Conservation (phyloP, 345 rosid genomes). For the Aegle marmelos region DNA sequence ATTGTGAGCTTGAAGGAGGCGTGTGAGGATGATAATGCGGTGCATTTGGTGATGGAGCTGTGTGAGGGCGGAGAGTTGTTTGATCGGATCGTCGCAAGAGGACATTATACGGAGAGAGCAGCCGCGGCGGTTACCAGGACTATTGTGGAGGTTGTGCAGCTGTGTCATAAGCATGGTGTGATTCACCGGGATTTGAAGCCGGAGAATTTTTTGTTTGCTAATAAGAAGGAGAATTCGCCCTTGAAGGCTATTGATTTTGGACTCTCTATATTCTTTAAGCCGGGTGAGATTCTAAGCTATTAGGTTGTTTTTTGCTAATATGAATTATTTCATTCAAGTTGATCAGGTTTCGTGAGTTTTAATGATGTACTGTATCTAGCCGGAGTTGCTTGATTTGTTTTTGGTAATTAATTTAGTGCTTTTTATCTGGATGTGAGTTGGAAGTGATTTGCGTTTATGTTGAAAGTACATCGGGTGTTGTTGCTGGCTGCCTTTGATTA, state of each 20-base stretch:
- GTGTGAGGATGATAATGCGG: constrained; percentile 95
- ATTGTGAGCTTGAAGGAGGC: constrained; percentile 93
- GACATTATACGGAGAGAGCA: constrained; percentile 97
- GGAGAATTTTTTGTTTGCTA: constrained; percentile 94
- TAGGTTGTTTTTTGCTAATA: neutral
- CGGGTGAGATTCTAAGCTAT: constrained; percentile 48
- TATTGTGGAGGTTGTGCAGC: constrained; percentile 92
- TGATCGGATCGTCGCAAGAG: constrained; percentile 98
- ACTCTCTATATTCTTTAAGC: constrained; percentile 96
- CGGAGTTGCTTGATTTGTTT: neutral
- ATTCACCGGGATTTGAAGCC: constrained; percentile 99
- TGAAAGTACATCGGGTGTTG: neutral
- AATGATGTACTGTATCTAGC: neutral
- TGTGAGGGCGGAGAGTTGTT: constrained; percentile 99
- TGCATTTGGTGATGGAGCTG: constrained; percentile 99
- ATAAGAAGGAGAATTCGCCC: constrained; percentile 98
- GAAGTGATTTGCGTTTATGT: neutral
- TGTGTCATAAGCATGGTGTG: constrained; percentile 95
- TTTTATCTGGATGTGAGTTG: neutral
- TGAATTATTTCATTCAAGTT: neutral
- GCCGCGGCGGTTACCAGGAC: constrained; percentile 92
- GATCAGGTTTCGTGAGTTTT: neutral
- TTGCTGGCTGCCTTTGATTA: neutral
- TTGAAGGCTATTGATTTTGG: constrained; percentile 99
- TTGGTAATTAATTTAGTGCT: neutral